A percentile compares a stretch with the other conserved stretches of the same genome.
phyloP scores from a whole-genome alignment of 139 green algal species.

The Mesotaenium endlicherianum region DNA sequence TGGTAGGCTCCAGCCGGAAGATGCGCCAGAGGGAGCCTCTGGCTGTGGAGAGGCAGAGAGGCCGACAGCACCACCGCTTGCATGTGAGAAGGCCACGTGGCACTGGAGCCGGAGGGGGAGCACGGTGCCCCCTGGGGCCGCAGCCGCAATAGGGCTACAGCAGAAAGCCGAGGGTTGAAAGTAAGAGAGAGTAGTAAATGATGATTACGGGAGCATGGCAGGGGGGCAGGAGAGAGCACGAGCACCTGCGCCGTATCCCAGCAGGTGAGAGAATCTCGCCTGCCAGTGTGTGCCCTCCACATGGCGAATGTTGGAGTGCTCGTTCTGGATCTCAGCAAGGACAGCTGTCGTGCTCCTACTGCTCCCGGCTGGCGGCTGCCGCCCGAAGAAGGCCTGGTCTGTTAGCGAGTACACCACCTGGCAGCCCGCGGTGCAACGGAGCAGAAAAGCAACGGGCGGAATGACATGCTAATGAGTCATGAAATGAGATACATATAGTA shows the following conservation, averaged over 20 bases:
- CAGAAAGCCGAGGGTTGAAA: neutral
- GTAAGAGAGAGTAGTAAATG: neutral
- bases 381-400: constrained; percentile 59
- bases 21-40: too few species aligned
- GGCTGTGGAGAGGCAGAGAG: too few species aligned
- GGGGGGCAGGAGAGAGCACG: neutral
- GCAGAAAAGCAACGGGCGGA: too few species aligned
- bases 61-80: too few species aligned
- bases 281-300: constrained; percentile 54
- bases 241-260: constrained; percentile 70
- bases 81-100: too few species aligned
- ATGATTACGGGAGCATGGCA: neutral
- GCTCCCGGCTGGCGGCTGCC: neutral
- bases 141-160: too few species aligned
- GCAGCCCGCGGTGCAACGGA: too few species aligned
- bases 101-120: too few species aligned
- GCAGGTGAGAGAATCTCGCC: constrained; percentile 70
- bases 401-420: constrained; percentile 52
- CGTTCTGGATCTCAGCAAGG: constrained; percentile 15
- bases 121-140: too few species aligned
- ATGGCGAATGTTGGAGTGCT: constrained; percentile 42
- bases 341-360: constrained; percentile 40
- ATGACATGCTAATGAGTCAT: too few species aligned
- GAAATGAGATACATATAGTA: too few species aligned
- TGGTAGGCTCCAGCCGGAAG: too few species aligned